These are phyloP conservation scores for Histomonas meleagridis DNA, from an alignment of 208 protist genomes.

Conservation along the genomic window DNA sequence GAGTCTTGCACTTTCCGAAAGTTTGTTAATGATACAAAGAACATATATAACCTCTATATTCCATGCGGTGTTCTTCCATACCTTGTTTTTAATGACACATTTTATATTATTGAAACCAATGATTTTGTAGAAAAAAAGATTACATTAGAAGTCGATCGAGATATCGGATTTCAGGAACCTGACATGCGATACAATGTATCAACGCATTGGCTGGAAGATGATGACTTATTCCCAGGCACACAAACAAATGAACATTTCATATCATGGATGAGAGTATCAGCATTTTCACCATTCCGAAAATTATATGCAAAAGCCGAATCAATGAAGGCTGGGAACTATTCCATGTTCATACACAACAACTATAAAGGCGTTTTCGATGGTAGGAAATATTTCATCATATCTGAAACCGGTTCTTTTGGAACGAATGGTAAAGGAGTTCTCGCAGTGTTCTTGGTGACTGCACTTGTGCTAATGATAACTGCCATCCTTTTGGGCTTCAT, in stretches of 20 bases:
- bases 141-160: neutral
- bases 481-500: neutral
- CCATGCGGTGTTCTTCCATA: neutral
- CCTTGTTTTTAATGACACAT: neutral
- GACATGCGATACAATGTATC: neutral
- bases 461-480: neutral
- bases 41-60: neutral
- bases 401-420: neutral
- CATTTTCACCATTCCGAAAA: neutral
- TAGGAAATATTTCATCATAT: neutral
- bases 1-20: neutral
- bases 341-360: neutral
- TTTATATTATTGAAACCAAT: neutral
- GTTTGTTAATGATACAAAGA: neutral
- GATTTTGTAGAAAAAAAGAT: neutral
- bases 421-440: neutral
- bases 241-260: slow-evolving; percentile 1
- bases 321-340: neutral
- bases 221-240: neutral
- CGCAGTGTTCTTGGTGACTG: neutral
- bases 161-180: neutral
- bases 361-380: neutral
- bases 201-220: neutral
- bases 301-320: neutral
- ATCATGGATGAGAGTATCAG: neutral